Base-by-base conservation (phyloP, 257 asterid genomes). In the Forsythia suspensa region DNA sequence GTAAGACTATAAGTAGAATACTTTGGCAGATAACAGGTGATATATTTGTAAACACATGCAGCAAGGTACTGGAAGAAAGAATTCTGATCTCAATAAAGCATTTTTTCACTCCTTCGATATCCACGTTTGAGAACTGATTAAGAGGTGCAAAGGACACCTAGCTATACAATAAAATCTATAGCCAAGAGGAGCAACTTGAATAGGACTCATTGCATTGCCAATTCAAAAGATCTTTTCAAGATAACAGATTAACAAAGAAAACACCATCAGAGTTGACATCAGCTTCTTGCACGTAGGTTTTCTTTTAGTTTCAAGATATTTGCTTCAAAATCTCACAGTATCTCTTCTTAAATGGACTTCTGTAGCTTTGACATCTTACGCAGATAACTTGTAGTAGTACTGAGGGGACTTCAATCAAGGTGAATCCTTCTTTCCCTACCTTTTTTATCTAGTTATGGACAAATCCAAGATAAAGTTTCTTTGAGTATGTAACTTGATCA, bases 311-410 rank as follows among this genome's bases (percentile, higher is more conserved):
- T 68, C 8, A 48, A n/a, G 74, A 44, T 69, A 68, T 46, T 63
- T 69, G 42, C 15, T 37, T 46, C 76, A 52, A 16, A 69, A 42
- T 39, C 8, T 36, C 52, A n/a, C 70, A 15, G 34, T 6, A 71
- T 76, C 65, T 69, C 63, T 43, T 80, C 79, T 13, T 21, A 63
- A 21, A 10, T 21, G 15, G 15, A 6, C 24, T 55, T 55, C 18
- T 18, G 24, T 55, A 55, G 63, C 10, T 48, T 48, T 55, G 63
- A 1, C 9, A 55, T 55, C 67, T 48, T 48, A 67, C 13, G 48
- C 70, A 52, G 66, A 74, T 61, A 51, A 69, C 75, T 36, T 46
- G 51, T 21, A 34, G 11, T 59, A 80, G 24, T n/a, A 48, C 52
- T 29, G 16, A 39, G 42, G 36, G 18, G 39, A 39, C 6, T 15